Evolutionary conservation across 345 rosid species (phyloP).

Genomic region (Alliaria petiolata): DNA sequence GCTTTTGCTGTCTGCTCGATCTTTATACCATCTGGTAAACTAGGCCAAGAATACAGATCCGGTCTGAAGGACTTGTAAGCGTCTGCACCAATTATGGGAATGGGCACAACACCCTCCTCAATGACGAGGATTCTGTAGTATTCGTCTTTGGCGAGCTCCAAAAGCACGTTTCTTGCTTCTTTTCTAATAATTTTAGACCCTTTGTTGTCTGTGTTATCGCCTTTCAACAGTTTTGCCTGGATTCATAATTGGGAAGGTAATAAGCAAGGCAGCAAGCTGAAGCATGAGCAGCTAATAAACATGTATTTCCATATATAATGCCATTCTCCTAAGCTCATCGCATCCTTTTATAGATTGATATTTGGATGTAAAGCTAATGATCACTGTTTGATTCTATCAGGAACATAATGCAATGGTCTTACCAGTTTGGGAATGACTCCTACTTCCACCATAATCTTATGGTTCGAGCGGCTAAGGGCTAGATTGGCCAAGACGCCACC

Average conservation of each 20-base stretch:
- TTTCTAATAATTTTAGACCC: conserved; percentile 53
- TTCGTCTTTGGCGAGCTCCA: conserved; percentile 77
- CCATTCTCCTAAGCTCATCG: background rate
- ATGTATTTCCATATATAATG: background rate
- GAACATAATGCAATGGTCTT: too few species aligned
- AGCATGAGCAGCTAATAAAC: background rate
- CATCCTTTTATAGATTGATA: background rate
- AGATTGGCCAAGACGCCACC: conserved; percentile 84
- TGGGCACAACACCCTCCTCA: conserved; percentile 80
- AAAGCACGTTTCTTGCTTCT: conserved; percentile 71
- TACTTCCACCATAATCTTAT: conserved; percentile 63
- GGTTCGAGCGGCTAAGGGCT: conserved; percentile 56
- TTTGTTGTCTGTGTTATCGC: conserved; percentile 37
- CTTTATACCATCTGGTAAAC: conserved; percentile 69
- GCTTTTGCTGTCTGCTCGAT: conserved; percentile 49
- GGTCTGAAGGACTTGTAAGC: conserved; percentile 72
- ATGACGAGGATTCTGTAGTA: conserved; percentile 71
- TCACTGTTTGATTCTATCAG: too few species aligned
- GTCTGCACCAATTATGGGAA: conserved; percentile 74
- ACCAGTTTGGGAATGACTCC: conserved; percentile 82
- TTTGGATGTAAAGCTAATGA: background rate
- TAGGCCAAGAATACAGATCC: conserved; percentile 70
- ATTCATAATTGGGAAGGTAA: background rate
- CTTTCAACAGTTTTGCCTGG: conserved; percentile 58
- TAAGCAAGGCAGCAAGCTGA: background rate